Base-by-base conservation (phyloP, 2,329 filamentous ascomycete species). In the Helotiales sp. region DNA sequence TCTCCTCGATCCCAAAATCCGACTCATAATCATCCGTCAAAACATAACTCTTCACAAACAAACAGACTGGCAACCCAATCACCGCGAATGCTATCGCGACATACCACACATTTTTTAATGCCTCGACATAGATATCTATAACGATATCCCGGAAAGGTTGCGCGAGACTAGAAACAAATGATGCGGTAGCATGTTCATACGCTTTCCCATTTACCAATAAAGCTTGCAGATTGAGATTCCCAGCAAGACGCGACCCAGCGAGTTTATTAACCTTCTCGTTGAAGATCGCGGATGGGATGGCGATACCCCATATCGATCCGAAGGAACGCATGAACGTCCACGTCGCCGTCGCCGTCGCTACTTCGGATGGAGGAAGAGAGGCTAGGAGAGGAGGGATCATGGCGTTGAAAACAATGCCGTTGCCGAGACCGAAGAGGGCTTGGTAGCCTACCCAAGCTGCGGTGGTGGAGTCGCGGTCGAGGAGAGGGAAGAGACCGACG, bases 311-410 rank as follows among this genome's bases (percentile, higher is more conserved):
- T 27, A 58, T 54, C 10, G 44, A 50, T n/a, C 56, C 56, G 38
- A 58, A 54, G 0, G 56, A 58, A 27, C 88, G 84, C 9, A 87
- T 78, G 68, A 90, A 89, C 13, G 64, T 65, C 34, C 88, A 87
- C 1, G 84, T 86, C 0, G 85, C 81, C 0, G 86, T 89, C 0
- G 83, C 86, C 1, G 84, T 81, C 17, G 84, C 87, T 46, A 88
- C 86, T 63, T 90, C 86, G 31, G 79, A 77, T 46, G 79, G 79
- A 30, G 81, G 77, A 27, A 88, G 78, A 42, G 82, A 80, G 27
- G 83, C 83, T 69, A 90, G 87, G 12, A 89, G 75, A 0, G 86
- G 86, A 52, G 90, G 85, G 10, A 90, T 77, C 2, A 87, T 86
- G 1, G 81, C 76, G 68, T 90, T 86, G 72, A 90, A 88, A 66